Percentiles rank a stretch among this genome's conserved stretches.
phyloP scores from a whole-genome alignment of 108 stramenopile species.

The Cylindrotheca fusiformis region DNA sequence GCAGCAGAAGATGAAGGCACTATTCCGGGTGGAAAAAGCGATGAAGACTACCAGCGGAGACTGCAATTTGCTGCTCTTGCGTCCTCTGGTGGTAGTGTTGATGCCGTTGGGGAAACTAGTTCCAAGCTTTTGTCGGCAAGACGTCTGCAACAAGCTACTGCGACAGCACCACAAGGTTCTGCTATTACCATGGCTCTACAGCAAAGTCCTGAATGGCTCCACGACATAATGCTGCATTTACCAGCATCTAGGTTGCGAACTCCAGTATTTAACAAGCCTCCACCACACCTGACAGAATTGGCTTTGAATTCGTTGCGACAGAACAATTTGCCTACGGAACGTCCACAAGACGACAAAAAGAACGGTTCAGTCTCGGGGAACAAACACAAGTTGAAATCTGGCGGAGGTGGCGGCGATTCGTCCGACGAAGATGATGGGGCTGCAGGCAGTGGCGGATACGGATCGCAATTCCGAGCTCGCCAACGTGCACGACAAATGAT shows the following conservation, averaged over 20 bases:
- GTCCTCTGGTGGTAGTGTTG: conserved; percentile 31
- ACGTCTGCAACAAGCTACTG: conserved; percentile 34
- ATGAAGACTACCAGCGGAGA: conserved; percentile 64
- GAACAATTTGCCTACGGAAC: conserved; percentile 60
- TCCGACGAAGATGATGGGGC: conserved; percentile 60
- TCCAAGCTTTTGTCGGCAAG: conserved; percentile 57
- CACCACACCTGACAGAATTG: conserved; percentile 79
- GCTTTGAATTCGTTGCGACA: conserved; percentile 60
- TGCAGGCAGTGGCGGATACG: conserved; percentile 54
- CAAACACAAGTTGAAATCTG: conserved; percentile 22
- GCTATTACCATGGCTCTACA: conserved; percentile 61
- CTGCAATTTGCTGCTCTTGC: conserved; percentile 44
- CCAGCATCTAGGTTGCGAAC: conserved; percentile 70
- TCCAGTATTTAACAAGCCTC: conserved; percentile 65
- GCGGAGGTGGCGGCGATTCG: conserved; percentile 55
- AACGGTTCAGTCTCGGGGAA: conserved; percentile 16
- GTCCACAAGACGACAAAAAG: conserved; percentile 46
- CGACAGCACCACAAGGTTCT: conserved; percentile 36
- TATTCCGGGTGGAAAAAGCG: conserved; percentile 73
- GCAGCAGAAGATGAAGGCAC: conserved; percentile 40
- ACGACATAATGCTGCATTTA: conserved; percentile 58
- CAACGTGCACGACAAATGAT: conserved; percentile 49
- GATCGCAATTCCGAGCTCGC: conserved; percentile 75
- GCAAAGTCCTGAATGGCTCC: conserved; percentile 81
- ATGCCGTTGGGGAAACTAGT: conserved; percentile 39